Base-by-base conservation (phyloP, 176 grass and related monocot genomes). In the Alopecurus myosuroides region DNA sequence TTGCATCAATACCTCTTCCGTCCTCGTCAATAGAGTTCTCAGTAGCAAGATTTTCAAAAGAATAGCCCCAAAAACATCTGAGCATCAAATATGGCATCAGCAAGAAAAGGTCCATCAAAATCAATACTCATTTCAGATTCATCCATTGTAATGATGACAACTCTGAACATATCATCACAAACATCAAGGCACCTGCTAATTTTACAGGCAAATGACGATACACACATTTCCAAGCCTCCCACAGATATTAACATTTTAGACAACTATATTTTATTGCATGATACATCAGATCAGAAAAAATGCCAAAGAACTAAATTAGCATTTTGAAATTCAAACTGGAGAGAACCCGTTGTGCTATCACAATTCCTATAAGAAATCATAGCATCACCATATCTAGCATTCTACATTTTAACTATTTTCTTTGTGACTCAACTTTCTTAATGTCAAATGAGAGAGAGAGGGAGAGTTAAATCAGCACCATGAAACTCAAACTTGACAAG, bases 11-110 rank as follows among this genome's bases (percentile, higher is more conserved):
- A 82, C 94, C 91, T 78, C 81, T 92, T 48, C 86, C 93, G 51
- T 99, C 88, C 13, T 87, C 88, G 6, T 86, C 90, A 42, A 87
- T 86, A 41, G 90, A 95, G 70, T 97, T 97, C 78, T 99, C 97
- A 60, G 97, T 99, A 17, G 97, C 97, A 83, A 99, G 86, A 69
- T 89, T 99, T 84, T 99, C 97, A 88, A 99, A 99, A 58, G 97
- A 91, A 89, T 99, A 99, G 34, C 97, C 97, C 97, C 97, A 96
- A 69, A 91, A 99, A 82, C 97, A 99, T 79, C 97, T 99, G 79
- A 80, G 37, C 76, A 85, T 77, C 14, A 30, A 68, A 83, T 46
- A 74, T 62, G 55, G 11, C 45, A 10, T 44, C 23, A 77, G 22
- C 33, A 85, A 70, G 22, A 69, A 67, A 81, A 69, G 34, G 40